Conservation (phyloP, 352 stramenopile genomes). For the Phytophthora agathidicida region DNA sequence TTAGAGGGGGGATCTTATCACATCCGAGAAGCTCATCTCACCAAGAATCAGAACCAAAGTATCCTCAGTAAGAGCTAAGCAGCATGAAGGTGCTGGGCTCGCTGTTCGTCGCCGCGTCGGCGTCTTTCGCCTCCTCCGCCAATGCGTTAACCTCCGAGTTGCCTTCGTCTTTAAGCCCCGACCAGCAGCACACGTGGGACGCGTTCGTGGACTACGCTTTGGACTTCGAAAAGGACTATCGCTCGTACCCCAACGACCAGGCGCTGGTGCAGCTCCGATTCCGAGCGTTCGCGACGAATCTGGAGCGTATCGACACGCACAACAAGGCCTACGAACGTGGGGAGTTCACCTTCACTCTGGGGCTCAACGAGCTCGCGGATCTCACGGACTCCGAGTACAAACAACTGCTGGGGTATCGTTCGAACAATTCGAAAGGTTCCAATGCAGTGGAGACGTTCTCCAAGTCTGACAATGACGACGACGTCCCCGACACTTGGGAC, state of each 20-base stretch:
- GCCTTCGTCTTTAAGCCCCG: constrained; percentile 11
- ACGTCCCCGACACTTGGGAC: constrained; percentile 87
- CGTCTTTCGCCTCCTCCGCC: background rate
- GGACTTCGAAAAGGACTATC: constrained; percentile 60
- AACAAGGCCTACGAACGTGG: constrained; percentile 53
- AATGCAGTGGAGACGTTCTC: constrained; percentile 25
- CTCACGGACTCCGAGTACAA: constrained; percentile 48
- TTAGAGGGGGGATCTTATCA: too few species aligned
- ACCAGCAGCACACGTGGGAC: constrained; percentile 45
- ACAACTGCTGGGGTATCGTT: constrained; percentile 40
- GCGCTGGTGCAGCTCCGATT: constrained; percentile 48
- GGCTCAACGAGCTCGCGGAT: constrained; percentile 53
- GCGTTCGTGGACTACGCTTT: constrained; percentile 63
- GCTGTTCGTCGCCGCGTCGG: constrained; percentile 4
- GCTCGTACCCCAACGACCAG: constrained; percentile 42
- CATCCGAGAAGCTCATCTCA: too few species aligned
- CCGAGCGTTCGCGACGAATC: constrained; percentile 51
- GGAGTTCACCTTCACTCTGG: constrained; percentile 56
- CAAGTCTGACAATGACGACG: constrained; percentile 15
- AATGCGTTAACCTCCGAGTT: constrained; percentile 22
- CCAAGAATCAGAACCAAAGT: constrained; percentile 27
- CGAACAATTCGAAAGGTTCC: background rate
- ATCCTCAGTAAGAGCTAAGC: too few species aligned
- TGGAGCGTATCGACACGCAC: constrained; percentile 53
- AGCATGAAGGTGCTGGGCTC: constrained; percentile 35